Base-by-base conservation (phyloP, 306 rosid genomes). In the Parietaria judaica region DNA sequence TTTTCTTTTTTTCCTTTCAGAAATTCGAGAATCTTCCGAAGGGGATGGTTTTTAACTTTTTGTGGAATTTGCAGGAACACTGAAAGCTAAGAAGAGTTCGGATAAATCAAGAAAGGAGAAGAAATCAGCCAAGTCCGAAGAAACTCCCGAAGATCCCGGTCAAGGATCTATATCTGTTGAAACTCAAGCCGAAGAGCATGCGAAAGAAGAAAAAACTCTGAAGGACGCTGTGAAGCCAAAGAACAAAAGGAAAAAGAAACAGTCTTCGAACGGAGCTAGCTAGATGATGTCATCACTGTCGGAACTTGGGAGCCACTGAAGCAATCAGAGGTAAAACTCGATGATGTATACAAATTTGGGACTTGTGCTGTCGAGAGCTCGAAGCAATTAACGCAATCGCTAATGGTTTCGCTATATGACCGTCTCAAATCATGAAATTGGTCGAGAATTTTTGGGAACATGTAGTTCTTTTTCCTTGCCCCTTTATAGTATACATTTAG, bases 151-250 rank as follows among this genome's bases (percentile, higher is more conserved):
- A 52, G 80, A 75, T 72, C 57, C 48, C 47, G 70, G 54, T 50
- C 36, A 46, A 68, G 70, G 51, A 59, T 61, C 78, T 61, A 63
- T 80, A 31, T 47, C 75, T 35, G 39, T 64, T 47, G 76, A 70
- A 6, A 52, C 64, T 51, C 72, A 59, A 62, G 64, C 69, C 60
- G 48, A 65, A 37, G 69, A 43, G 49, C 74, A 41, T 71, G 71
- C 49, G 15, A 76, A 65, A 54, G 84, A 75, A 72, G 86, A 66
- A 61, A 86, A 77, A 69, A 84, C 89, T 52, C 67, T 89, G 61
- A 77, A 74, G 71, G 97, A 86, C 73, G 97, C 95, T 3, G 97
- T 89, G 70, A 89, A 86, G 71, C 80, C 82, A 53, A 86, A 87
- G 70, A 72, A 81, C 77, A 84, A 45, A 72, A 84, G 92, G 57